These are phyloP conservation scores for Alternaria tenuissima DNA, from an alignment of 2,329 filamentous ascomycete species.

Conservation along the genomic window DNA sequence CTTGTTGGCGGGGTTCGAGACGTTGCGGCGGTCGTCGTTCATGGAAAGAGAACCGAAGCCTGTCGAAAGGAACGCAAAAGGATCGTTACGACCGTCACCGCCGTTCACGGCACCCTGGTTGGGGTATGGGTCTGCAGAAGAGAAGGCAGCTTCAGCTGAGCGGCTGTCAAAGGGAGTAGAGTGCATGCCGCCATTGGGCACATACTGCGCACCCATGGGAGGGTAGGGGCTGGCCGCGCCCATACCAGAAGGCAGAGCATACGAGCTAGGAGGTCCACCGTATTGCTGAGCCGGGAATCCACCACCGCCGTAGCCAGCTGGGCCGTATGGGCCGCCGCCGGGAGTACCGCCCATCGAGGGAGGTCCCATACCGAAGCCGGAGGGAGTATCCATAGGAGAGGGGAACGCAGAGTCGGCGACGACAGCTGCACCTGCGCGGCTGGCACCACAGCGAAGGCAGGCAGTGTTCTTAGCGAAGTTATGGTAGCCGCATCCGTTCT, in stretches of 20 bases:
- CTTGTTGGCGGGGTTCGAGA: conserved; percentile 50
- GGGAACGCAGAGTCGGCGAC: conserved; percentile 93
- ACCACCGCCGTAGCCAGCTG: conserved; percentile 71
- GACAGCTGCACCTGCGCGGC: conserved; percentile 90
- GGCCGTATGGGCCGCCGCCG: conserved; percentile 76
- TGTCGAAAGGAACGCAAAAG: conserved; percentile 80
- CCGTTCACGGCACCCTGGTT: conserved; percentile 77
- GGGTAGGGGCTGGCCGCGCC: conserved; percentile 83
- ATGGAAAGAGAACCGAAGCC: conserved; percentile 78
- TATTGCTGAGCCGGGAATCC: conserved; percentile 77
- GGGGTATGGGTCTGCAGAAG: conserved; percentile 82
- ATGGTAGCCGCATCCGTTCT: conserved; percentile 96
- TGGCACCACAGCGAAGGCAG: conserved; percentile 94
- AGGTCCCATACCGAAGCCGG: conserved; percentile 84
- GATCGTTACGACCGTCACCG: conserved; percentile 71
- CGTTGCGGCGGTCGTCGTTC: conserved; percentile 63
- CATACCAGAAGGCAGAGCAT: conserved; percentile 85
- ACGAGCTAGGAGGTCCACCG: conserved; percentile 85
- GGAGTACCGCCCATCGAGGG: conserved; percentile 81
- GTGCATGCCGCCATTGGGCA: conserved; percentile 78
- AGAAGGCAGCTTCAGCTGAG: conserved; percentile 92
- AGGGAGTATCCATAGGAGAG: conserved; percentile 85
- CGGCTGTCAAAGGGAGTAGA: conserved; percentile 92
- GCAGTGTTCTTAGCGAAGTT: conserved; percentile 99
- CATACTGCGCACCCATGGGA: conserved; percentile 77